Base-by-base conservation (phyloP, 1,139 yeast genomes). In the Kodamaea sp. region DNA sequence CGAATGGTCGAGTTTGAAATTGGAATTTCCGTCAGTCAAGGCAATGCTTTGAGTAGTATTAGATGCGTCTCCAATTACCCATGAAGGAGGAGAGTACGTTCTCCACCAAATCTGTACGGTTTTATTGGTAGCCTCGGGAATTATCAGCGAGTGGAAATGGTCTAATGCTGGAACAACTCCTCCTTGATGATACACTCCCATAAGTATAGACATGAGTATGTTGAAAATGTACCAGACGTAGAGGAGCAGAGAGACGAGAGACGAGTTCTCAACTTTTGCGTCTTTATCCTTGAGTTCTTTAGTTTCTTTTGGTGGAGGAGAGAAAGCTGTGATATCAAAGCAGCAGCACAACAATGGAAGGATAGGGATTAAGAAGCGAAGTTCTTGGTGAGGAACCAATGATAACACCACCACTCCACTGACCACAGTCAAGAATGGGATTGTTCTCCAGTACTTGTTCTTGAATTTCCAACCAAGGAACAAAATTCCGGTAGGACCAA, bases 81-180 rank as follows among this genome's bases (percentile, higher is more conserved):
- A 90, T 3, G 87, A 73, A 0, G 98, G 97, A 0, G 97, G 97
- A 2, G 89, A 75, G 51, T 90, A 92, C 0, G 97, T 88, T 54
- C 90, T 80, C 97, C 97, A 92, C 92, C 95, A 92, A 2, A 88
- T 52, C 24, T 81, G 77, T 0, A 75, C 47, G 3, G 53, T 47
- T 2, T 34, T 31, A 2, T 27, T 32, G 2, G 32, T 52, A 2
- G 58, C 53, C 2, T 55, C 40, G n/a, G 47, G 35, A 1, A 43
- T 34, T 15, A 21, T 12, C 13, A 43, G 38, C 14, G 47, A 35
- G 4, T 53, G 50, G 12, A 70, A 38, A 29, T 61, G 45, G 10
- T 63, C 69, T 33, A 86, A 65, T 0, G 83, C 83, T 0, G 88
- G 83, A 0, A 92, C 65, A 0, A 92, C 79, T 1, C 98, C 99